Conservation (phyloP, 805 yeast genomes). For the Starmera quercuum region DNA sequence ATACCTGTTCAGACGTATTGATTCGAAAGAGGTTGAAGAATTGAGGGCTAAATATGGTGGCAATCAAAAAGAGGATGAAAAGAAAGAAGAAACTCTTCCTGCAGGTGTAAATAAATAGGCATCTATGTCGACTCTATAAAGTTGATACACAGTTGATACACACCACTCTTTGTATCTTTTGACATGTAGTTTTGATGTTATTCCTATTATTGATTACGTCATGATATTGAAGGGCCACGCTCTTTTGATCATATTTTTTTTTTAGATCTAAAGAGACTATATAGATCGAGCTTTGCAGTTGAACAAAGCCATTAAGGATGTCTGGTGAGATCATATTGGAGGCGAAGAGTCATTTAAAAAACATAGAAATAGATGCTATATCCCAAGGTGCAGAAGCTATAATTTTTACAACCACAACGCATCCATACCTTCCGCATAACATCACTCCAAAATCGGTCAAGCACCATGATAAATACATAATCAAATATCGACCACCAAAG, state of each 20-base stretch:
- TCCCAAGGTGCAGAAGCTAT: slow-evolving; percentile 93
- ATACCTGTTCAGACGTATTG: slow-evolving; percentile 88
- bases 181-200: too few species aligned
- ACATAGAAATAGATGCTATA: slow-evolving; percentile 43
- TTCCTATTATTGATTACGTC: too few species aligned
- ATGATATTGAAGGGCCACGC: too few species aligned
- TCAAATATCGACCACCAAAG: slow-evolving; percentile 85
- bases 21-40: slow-evolving; percentile 75
- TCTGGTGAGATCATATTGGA: slow-evolving; percentile 41
- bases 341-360: slow-evolving; percentile 36
- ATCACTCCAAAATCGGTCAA: slow-evolving; percentile 7
- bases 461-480: slow-evolving; percentile 38
- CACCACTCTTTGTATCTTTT: too few species aligned
- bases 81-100: background rate
- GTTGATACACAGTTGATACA: too few species aligned
- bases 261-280: too few species aligned
- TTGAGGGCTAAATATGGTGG: slow-evolving; percentile 91
- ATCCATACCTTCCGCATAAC: slow-evolving; percentile 51
- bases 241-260: too few species aligned
- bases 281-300: too few species aligned
- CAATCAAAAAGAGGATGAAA: slow-evolving; percentile 31
- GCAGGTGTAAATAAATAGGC: too few species aligned
- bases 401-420: slow-evolving; percentile 53
- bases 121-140: too few species aligned
- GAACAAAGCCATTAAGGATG: too few species aligned